A percentile compares a stretch with the other conserved stretches of the same genome.
phyloP scores from a whole-genome alignment of 2,329 filamentous ascomycete genomes.

The Seiridium unicorne region DNA sequence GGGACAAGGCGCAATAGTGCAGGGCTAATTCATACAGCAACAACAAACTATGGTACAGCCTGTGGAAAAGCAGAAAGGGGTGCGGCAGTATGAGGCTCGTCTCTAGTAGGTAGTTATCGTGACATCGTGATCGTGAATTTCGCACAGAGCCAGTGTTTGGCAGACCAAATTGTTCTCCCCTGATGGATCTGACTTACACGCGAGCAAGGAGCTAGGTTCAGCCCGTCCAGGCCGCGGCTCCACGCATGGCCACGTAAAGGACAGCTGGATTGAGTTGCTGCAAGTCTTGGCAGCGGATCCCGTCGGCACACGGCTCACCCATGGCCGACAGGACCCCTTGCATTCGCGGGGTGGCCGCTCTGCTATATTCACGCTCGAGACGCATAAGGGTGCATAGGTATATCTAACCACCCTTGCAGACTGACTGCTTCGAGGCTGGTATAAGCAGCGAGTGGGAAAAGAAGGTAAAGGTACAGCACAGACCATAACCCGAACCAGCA shows the following conservation, averaged over 20 bases:
- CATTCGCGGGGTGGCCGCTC: not conserved
- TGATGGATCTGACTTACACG: not conserved
- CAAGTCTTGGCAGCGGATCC: not conserved
- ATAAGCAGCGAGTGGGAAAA: too few species aligned
- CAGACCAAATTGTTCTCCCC: not conserved
- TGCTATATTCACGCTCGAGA: not conserved
- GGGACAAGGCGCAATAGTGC: too few species aligned
- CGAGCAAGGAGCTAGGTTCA: not conserved
- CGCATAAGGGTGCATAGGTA: not conserved
- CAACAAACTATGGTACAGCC: not conserved
- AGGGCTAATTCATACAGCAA: not conserved
- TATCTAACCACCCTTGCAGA: too few species aligned
- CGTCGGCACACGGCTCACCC: not conserved
- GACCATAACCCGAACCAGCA: too few species aligned
- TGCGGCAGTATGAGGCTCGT: not conserved
- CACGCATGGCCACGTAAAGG: slow-evolving; percentile 4
- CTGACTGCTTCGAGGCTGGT: too few species aligned
- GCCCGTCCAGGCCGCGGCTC: not conserved
- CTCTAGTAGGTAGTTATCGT: not conserved
- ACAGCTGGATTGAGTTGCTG: slow-evolving; percentile 2
- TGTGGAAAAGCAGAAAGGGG: not conserved
- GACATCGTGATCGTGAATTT: slow-evolving; percentile 1
- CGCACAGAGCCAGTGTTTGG: not conserved
- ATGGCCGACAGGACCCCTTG: not conserved
- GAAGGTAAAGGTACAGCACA: too few species aligned